phyloP scores from a whole-genome alignment of 306 rosid species.

The Casuarina equisetifolia region DNA sequence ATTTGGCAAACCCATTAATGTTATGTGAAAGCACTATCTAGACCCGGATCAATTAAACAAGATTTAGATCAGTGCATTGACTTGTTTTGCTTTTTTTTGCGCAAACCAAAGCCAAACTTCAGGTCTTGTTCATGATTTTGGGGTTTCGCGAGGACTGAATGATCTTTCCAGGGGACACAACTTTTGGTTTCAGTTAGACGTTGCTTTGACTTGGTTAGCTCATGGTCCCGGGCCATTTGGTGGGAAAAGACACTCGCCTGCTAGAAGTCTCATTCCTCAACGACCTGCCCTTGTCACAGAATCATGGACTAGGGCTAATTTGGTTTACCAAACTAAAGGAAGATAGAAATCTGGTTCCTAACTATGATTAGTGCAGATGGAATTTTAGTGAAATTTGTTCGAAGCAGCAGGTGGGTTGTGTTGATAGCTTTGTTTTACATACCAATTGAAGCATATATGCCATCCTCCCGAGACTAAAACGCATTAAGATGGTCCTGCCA shows the following conservation, averaged over 20 bases:
- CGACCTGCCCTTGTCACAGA: background rate
- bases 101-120: background rate
- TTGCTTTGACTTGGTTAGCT: background rate
- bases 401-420: too few species aligned
- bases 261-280: background rate
- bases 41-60: background rate
- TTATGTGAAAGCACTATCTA: background rate
- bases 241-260: background rate
- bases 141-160: background rate
- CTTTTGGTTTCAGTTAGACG: background rate
- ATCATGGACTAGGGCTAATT: too few species aligned
- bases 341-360: too few species aligned
- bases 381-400: too few species aligned
- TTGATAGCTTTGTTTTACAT: too few species aligned
- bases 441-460: too few species aligned
- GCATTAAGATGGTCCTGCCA: too few species aligned
- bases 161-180: too few species aligned
- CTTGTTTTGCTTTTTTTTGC: background rate
- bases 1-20: background rate
- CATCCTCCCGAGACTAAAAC: too few species aligned
- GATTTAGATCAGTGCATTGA: background rate
- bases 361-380: too few species aligned
- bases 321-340: too few species aligned
- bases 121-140: background rate
- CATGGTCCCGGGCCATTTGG: constrained; percentile 12